A percentile compares a stretch with the other conserved stretches of the same genome.
Conservation (phyloP, 106 monocot species). For the Ottelia alismoides region DNA sequence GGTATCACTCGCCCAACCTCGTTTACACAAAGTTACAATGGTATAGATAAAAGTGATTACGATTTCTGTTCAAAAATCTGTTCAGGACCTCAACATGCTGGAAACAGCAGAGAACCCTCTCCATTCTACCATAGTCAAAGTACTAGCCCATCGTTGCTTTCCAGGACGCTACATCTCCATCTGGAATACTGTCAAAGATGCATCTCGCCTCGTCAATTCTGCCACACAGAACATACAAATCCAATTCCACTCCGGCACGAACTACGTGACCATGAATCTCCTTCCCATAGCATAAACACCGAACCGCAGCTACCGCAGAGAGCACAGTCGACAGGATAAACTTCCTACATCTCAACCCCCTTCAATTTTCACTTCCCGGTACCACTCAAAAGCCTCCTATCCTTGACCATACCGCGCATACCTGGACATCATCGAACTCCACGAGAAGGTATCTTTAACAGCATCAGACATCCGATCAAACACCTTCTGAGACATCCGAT, state of each 20-base stretch:
- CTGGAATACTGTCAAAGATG: slow-evolving; percentile 17
- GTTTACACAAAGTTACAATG: no score
- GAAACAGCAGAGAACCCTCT: slow-evolving; percentile 36
- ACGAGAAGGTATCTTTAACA: slow-evolving; percentile 47
- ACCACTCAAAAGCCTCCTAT: slow-evolving; percentile 27
- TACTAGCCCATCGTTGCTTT: slow-evolving; percentile 55
- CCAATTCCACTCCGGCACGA: slow-evolving; percentile 23
- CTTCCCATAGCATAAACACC: slow-evolving; percentile 26
- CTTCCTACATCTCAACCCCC: slow-evolving; percentile 6
- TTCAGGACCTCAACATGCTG: slow-evolving; percentile 28
- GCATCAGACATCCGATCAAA: slow-evolving; percentile 37
- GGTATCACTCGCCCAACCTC: no score
- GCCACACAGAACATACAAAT: slow-evolving; percentile 66
- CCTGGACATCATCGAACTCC: slow-evolving; percentile 60
- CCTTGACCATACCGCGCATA: slow-evolving; percentile 25
- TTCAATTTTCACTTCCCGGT: slow-evolving; percentile 26
- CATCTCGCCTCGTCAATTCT: slow-evolving; percentile 28
- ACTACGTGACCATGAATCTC: slow-evolving; percentile 62
- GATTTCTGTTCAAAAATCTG: no score
- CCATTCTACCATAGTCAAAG: slow-evolving; percentile 29
- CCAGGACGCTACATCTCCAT: slow-evolving; percentile 55
- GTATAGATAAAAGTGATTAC: no score
- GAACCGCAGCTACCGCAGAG: slow-evolving; percentile 28
- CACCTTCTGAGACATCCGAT: no score
- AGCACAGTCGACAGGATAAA: slow-evolving; percentile 48